phyloP scores from a whole-genome alignment of 2,329 filamentous ascomycete genomes.

The Mariannaea elegans region DNA sequence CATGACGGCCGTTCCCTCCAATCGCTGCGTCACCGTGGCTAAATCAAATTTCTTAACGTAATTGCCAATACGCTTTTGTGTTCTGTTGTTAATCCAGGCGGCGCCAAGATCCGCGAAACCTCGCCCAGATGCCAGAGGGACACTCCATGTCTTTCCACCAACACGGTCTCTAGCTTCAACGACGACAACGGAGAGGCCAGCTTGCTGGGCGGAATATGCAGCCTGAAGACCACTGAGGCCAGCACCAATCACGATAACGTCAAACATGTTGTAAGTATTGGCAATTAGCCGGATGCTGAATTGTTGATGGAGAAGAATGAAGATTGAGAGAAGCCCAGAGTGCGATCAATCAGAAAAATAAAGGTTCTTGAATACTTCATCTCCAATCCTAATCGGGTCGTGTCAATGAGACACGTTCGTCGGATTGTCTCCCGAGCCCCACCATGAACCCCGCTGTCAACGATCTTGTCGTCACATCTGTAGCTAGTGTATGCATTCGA shows the following conservation, averaged over 20 bases:
- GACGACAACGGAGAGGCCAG: constrained; percentile 52
- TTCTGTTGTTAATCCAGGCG: constrained; percentile 68
- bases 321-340: too few relatives aligned
- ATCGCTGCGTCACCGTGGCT: constrained; percentile 57
- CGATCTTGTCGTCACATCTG: background rate
- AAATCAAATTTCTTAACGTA: constrained; percentile 52
- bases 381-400: background rate
- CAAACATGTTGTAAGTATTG: constrained; percentile 21
- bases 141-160: constrained; percentile 61
- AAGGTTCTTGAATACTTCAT: background rate
- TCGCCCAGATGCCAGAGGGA: constrained; percentile 41
- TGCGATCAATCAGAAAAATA: background rate
- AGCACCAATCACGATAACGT: constrained; percentile 55
- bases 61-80: constrained; percentile 55
- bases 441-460: background rate
- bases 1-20: constrained; percentile 53
- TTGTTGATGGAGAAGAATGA: background rate
- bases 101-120: constrained; percentile 62
- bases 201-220: constrained; percentile 44
- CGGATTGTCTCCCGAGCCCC: background rate
- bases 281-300: background rate
- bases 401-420: background rate
- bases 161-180: constrained; percentile 60
- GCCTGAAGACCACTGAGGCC: constrained; percentile 52
- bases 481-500: background rate